Evolutionary conservation across 2,329 filamentous ascomycete genomes (phyloP), one percentile per base, ranked within the genome.

Genomic region (Diplodia intermedia): DNA sequence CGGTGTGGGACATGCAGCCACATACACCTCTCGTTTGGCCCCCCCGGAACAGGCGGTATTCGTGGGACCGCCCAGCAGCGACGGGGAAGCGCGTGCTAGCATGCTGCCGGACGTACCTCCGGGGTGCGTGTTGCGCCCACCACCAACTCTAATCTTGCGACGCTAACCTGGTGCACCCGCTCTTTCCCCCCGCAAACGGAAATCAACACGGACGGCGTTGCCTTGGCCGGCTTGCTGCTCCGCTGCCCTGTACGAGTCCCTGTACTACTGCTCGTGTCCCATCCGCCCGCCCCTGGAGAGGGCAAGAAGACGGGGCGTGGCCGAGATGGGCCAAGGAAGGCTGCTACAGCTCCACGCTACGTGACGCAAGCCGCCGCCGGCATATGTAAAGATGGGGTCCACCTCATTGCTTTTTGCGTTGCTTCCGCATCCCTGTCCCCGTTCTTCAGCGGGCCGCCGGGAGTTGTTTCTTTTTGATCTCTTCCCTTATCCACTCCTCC

Each of bases 51-150:
- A 38, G 18, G 29, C 29, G 31, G 54, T n/a, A 20, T n/a, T 9
- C 31, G 54, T 15, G 23, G 56, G 31, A 26, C 23, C 3, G 3
- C 23, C 2, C 2, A 26, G 23, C 23, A 26, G 23, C 23, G 56
- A 38, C 23, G 54, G 54, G 31, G 54, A 53, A 33, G 54, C 54
- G 20, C n/a, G 20, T 23, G 36, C 56, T 60, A 47, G 56, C 56
- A 12, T 23, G 36, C 23, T 2, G n/a, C 15, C 56, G 56, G 56
- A 47, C 2, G 38, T 29, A 6, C 23, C 1, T 47, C 56, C 56
- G 56, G 23, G 12, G 2, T 11, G 7, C 36, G 6, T 31, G 23
- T n/a, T 6, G 56, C 56, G 56, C 9, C 56, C 14, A 11, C 8
- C 14, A 11, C 15, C 36, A 29, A 29, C 40, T n/a, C 40, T 47